Evolutionary conservation across 1,284 basidiomycete genomes (phyloP), one percentile per base, ranked within the genome.

Genomic region (Boletellus deceptivus): DNA sequence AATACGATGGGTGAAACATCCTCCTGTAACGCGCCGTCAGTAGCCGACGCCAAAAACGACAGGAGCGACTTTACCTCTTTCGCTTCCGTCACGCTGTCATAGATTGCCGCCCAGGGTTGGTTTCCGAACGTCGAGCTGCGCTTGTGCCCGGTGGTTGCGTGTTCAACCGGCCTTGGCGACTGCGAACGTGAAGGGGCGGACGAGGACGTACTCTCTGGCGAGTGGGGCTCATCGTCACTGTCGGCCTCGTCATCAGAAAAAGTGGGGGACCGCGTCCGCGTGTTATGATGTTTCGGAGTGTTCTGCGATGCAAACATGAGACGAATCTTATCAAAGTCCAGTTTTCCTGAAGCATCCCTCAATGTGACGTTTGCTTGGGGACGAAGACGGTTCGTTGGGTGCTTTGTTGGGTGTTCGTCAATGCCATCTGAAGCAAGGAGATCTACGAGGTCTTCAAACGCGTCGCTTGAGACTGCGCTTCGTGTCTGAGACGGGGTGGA

Each of bases 401-500:
- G n/a, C 20, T 34, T 20, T 20, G 50, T 34, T 1, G 54, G 31
- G 31, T 49, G 29, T 34, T 65, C 52, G 25, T 65, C 57, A 16
- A 52, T 27, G 24, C 65, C 67, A 27, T 71, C 69, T 5, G 63
- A 58, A 11, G 70, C 57, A 3, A 70, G 60, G 34, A 70, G 58
- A 31, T 72, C 68, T 25, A 70, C 67, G 40, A 70, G 64, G 0
- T 51, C 52, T 20, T 70, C 68, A 34, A 70, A 72, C n/a, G 60
- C 56, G 13, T 62, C 59, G 34, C 52, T 66, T 11, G 60, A 62
- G 57, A 67, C 59, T 5, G 34, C 2, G 43, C 52, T 63, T 36
- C 50, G 64, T 3, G 54, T 39, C 17, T 54, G 61, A 13, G 63
- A 56, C 1, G 58, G 61, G 3, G 60, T 66, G 1, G 64, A 55